A percentile compares a stretch with the other conserved stretches of the same genome.
Conservation (phyloP, 176 grass and related monocot genomes). For the Cymbopogon citratus region DNA sequence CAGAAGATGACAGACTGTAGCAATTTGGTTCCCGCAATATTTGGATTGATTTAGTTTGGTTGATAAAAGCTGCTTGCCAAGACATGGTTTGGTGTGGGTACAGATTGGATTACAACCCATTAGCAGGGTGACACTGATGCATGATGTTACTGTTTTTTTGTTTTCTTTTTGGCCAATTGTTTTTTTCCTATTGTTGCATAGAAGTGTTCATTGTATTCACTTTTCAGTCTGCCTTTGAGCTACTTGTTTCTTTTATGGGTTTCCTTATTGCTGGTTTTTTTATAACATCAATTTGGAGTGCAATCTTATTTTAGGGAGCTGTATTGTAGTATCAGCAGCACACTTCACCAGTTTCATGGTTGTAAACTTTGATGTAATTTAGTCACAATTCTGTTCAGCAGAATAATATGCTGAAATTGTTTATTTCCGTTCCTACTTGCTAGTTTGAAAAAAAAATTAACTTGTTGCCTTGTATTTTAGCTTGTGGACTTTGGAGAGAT, state of each 20-base stretch:
- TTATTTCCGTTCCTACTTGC: background rate
- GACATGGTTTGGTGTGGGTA: no score
- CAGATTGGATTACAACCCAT: no score
- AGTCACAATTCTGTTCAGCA: background rate
- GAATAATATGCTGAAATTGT: background rate
- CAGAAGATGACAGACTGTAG: no score
- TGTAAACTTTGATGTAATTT: background rate
- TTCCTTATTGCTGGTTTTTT: background rate
- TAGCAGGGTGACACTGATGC: background rate
- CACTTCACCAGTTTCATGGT: background rate
- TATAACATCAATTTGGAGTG: background rate
- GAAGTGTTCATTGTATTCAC: background rate
- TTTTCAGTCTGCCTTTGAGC: background rate
- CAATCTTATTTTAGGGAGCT: background rate
- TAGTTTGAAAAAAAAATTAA: constrained; percentile 13
- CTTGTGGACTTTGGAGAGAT: constrained; percentile 87
- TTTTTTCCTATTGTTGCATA: background rate
- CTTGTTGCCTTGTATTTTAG: constrained; percentile 42
- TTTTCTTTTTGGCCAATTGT: background rate
- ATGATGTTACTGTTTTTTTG: background rate
- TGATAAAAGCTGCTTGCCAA: no score
- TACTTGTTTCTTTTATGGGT: background rate
- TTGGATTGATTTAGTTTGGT: no score
- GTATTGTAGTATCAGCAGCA: background rate
- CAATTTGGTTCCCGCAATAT: no score